These are phyloP conservation scores for Torulaspora maleeae DNA, from an alignment of 805 yeast species.

Conservation along the genomic window DNA sequence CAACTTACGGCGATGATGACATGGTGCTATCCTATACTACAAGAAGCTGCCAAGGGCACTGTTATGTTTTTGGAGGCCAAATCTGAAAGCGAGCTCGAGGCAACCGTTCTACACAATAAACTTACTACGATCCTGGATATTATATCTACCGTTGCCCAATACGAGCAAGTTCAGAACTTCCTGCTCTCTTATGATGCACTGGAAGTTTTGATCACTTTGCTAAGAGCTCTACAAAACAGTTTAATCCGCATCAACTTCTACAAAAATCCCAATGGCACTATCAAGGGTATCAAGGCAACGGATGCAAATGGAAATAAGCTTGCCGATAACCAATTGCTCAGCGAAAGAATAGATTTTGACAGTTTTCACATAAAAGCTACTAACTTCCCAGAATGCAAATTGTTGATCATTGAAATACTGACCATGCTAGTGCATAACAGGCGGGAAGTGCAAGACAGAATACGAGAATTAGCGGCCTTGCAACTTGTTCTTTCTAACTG, in stretches of 20 bases:
- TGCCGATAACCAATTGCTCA: constrained; percentile 30
- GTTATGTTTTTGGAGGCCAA: constrained; percentile 25
- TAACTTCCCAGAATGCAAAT: constrained; percentile 60
- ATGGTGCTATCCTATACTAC: constrained; percentile 38
- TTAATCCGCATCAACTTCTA: constrained; percentile 32
- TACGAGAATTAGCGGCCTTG: constrained; percentile 63
- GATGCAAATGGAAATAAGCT: constrained; percentile 25
- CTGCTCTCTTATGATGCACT: constrained; percentile 37
- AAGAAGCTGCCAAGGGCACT: constrained; percentile 19
- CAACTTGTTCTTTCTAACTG: constrained; percentile 74
- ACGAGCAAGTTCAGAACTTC: constrained; percentile 37
- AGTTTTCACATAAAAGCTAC: constrained; percentile 27
- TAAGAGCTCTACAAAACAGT: constrained; percentile 35
- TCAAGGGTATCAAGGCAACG: constrained; percentile 22
- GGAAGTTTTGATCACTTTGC: constrained; percentile 31
- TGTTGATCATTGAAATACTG: constrained; percentile 61
- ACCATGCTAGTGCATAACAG: constrained; percentile 52
- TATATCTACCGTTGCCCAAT: constrained; percentile 32
- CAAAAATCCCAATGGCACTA: constrained; percentile 23
- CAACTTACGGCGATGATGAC: constrained; percentile 38
- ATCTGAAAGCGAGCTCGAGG: constrained; percentile 16
- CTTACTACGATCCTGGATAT: constrained; percentile 34
- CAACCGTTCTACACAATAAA: constrained; percentile 30
- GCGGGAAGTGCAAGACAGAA: constrained; percentile 56
- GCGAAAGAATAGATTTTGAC: constrained; percentile 26